Conservation (phyloP, 306 rosid species). For the Cucumis hystrix region DNA sequence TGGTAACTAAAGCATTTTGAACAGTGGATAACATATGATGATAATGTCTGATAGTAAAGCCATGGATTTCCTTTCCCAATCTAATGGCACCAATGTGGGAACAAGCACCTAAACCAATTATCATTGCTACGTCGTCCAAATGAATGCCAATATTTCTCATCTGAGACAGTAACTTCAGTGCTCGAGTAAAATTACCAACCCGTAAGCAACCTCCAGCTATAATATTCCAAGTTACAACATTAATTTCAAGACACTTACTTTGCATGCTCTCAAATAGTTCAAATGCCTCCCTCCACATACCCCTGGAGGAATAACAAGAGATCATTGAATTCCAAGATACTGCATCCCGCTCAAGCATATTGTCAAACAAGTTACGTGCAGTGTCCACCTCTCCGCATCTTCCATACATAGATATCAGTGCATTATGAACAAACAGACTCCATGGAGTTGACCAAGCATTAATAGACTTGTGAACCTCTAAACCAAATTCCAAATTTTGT, state of each 20-base stretch:
- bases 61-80: slow-evolving; percentile 76
- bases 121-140: slow-evolving; percentile 58
- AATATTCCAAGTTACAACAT: slow-evolving; percentile 60
- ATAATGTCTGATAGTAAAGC: slow-evolving; percentile 42
- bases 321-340: slow-evolving; percentile 82
- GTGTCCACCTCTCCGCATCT: slow-evolving; percentile 53
- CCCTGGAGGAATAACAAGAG: slow-evolving; percentile 52
- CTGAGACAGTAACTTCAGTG: slow-evolving; percentile 56
- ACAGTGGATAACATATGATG: slow-evolving; percentile 32
- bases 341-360: slow-evolving; percentile 50
- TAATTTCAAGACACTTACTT: slow-evolving; percentile 30
- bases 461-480: slow-evolving; percentile 56
- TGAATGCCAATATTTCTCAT: slow-evolving; percentile 33
- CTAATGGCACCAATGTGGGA: slow-evolving; percentile 56
- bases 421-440: slow-evolving; percentile 72
- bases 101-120: slow-evolving; percentile 59
- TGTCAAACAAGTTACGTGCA: slow-evolving; percentile 57
- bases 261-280: slow-evolving; percentile 41
- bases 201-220: slow-evolving; percentile 64
- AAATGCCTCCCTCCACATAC: slow-evolving; percentile 65
- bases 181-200: slow-evolving; percentile 23
- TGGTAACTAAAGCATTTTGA: slow-evolving; percentile 60
- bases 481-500: slow-evolving; percentile 38
- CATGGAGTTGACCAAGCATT: slow-evolving; percentile 24
- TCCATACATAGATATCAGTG: slow-evolving; percentile 77